phyloP scores from a whole-genome alignment of 2,329 filamentous ascomycete species.

The Ophiostoma piceae region DNA sequence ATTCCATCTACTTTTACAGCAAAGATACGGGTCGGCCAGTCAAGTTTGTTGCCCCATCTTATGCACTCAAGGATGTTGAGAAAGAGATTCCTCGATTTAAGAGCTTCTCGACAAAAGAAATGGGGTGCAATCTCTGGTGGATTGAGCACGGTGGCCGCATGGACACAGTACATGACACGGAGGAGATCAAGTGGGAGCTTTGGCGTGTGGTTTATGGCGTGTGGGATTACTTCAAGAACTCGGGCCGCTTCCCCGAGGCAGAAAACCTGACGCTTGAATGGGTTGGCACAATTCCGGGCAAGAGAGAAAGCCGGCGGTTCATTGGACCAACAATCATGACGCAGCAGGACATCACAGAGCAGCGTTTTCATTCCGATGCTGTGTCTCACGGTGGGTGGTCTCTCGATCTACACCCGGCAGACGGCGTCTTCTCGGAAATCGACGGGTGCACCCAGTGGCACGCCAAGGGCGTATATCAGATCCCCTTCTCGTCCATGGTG shows the following conservation, averaged over 20 bases:
- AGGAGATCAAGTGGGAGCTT: slow-evolving; percentile 32
- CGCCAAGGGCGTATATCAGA: slow-evolving; percentile 30
- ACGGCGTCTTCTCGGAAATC: slow-evolving; percentile 31
- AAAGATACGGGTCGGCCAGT: slow-evolving; percentile 29
- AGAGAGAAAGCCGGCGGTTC: slow-evolving; percentile 30
- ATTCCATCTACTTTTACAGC: slow-evolving; percentile 31
- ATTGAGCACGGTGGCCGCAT: slow-evolving; percentile 30
- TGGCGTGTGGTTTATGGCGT: slow-evolving; percentile 31
- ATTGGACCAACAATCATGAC: slow-evolving; percentile 30
- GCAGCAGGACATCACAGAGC: slow-evolving; percentile 31
- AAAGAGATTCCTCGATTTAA: slow-evolving; percentile 29
- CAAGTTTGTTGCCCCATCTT: slow-evolving; percentile 29
- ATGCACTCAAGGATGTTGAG: slow-evolving; percentile 30
- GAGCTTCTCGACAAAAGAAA: slow-evolving; percentile 30
- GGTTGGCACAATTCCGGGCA: slow-evolving; percentile 31
- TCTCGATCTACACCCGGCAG: slow-evolving; percentile 30
- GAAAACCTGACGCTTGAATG: slow-evolving; percentile 30
- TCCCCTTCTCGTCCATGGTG: slow-evolving; percentile 30
- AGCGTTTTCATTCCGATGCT: slow-evolving; percentile 29
- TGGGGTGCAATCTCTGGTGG: slow-evolving; percentile 31
- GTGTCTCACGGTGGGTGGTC: slow-evolving; percentile 31
- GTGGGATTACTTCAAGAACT: slow-evolving; percentile 29
- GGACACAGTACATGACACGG: slow-evolving; percentile 31
- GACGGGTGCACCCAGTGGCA: slow-evolving; percentile 31
- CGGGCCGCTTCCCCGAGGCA: slow-evolving; percentile 30